A percentile compares a stretch with the other conserved stretches of the same genome.
Evolutionary conservation across 208 protist genomes (phyloP).

Genomic region (Willaertia magna): DNA sequence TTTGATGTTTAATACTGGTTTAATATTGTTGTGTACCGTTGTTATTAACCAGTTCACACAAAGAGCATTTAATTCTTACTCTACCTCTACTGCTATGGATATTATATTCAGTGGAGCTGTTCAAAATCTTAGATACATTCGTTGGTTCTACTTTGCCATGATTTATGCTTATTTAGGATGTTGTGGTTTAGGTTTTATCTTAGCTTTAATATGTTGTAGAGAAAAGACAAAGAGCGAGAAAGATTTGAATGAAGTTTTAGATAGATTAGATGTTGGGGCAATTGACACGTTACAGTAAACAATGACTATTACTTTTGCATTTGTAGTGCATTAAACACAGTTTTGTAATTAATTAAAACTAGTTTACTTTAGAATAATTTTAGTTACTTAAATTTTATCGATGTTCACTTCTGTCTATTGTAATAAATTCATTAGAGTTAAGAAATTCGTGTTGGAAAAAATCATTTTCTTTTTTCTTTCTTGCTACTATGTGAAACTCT

Average conservation of each 20-base stretch:
- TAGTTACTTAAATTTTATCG: too few species aligned
- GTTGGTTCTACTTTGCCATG: not conserved
- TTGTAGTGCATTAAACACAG: not conserved
- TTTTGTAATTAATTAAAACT: not conserved
- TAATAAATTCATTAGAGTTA: not conserved
- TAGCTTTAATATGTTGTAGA: not conserved
- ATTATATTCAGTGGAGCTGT: slow-evolving; percentile 4
- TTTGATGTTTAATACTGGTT: slow-evolving; percentile 44
- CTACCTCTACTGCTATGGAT: slow-evolving; percentile 26
- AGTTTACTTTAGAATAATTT: too few species aligned
- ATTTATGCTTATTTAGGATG: not conserved
- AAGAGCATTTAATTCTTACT: slow-evolving; percentile 28
- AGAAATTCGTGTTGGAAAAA: not conserved
- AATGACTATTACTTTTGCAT: not conserved
- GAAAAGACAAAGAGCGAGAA: not conserved
- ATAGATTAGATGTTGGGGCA: not conserved
- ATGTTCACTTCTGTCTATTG: too few species aligned
- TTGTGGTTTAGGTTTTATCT: not conserved
- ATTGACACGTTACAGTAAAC: too few species aligned
- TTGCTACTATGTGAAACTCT: not conserved
- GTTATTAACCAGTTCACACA: slow-evolving; percentile 40
- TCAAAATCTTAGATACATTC: not conserved
- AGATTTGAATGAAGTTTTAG: not conserved
- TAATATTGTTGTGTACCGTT: slow-evolving; percentile 40
- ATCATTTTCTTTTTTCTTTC: slow-evolving; percentile 5